Base-by-base conservation (phyloP, 257 asterid species). In the Rehmannia glutinosa region DNA sequence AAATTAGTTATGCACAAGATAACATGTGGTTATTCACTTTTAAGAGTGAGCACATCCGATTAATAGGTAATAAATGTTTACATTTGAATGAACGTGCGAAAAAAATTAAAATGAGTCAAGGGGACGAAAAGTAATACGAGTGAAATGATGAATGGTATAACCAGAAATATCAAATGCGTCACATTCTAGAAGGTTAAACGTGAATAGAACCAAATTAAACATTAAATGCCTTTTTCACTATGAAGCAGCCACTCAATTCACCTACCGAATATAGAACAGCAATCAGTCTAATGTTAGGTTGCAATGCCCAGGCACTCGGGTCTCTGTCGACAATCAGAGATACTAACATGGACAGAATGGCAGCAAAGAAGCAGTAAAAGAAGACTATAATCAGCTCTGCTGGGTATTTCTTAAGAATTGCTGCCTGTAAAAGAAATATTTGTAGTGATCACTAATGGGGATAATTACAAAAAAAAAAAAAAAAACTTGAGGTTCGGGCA, bases 291-390 rank as follows among this genome's bases (percentile, higher is more conserved):
- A 77, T 78, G 72, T 76, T 81, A 45, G 97, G 87, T 64, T 79
- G 95, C 83, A 92, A 69, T 1, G 78, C 39, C 97, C 98, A 92
- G 43, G 90, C 79, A 81, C 83, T 86, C 47, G 61, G 63, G 69
- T 88, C 89, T 38, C 57, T 66, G 70, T 78, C 95, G 36, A 82
- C 80, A 50, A 87, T 39, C 67, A 89, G 77, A 70, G 97, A 86
- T 25, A 80, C 82, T 5, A 38, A 13, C 5, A 88, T 68, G 11
- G 98, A 86, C 57, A 92, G 71, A 78, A 92, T 78, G 79, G 95
- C 83, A 15, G 93, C 88, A 80, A 87, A 92, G 72, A 84, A 84
- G 88, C 95, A 88, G 87, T 87, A 92, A 75, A 92, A 90, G 91
- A 83, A 90, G 65, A 90, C 97, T 69, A 90, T 72, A 56, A 92